phyloP scores from a whole-genome alignment of 2,329 filamentous ascomycete species.

The Phyllosticta citribraziliensis region DNA sequence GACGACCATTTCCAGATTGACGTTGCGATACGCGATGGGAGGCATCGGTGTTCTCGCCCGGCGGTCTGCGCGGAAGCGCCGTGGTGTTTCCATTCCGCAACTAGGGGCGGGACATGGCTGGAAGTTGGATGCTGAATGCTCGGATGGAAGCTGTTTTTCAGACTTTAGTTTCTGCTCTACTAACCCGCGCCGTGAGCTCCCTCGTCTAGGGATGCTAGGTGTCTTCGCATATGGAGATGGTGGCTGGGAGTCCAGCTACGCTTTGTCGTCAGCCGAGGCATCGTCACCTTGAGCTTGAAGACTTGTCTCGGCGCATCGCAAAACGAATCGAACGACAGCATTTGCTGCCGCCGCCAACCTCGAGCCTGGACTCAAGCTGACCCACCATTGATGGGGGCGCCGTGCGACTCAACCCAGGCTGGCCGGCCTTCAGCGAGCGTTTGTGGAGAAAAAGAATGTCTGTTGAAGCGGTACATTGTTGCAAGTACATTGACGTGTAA shows the following conservation, averaged over 20 bases:
- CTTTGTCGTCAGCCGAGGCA: neutral
- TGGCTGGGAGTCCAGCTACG: neutral
- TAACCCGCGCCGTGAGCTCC: neutral
- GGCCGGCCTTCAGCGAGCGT: neutral
- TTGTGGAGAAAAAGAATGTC: neutral
- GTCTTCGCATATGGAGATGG: neutral
- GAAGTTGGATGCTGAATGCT: neutral
- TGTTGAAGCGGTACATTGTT: neutral
- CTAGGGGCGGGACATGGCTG: neutral
- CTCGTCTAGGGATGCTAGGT: neutral
- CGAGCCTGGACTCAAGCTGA: neutral
- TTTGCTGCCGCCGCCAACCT: neutral
- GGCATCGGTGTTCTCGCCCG: neutral
- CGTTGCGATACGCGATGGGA: neutral
- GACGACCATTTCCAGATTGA: neutral
- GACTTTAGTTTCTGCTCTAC: conserved; percentile 2
- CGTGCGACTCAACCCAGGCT: neutral
- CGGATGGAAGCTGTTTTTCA: neutral
- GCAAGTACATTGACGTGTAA: neutral
- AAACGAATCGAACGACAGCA: neutral
- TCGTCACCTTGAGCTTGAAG: neutral
- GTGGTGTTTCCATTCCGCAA: neutral
- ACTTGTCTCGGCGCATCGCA: neutral
- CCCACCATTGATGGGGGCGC: neutral
- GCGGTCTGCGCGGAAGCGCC: neutral